phyloP scores from a whole-genome alignment of 768 basidiomycete species.

The Lactifluus echinatus region DNA sequence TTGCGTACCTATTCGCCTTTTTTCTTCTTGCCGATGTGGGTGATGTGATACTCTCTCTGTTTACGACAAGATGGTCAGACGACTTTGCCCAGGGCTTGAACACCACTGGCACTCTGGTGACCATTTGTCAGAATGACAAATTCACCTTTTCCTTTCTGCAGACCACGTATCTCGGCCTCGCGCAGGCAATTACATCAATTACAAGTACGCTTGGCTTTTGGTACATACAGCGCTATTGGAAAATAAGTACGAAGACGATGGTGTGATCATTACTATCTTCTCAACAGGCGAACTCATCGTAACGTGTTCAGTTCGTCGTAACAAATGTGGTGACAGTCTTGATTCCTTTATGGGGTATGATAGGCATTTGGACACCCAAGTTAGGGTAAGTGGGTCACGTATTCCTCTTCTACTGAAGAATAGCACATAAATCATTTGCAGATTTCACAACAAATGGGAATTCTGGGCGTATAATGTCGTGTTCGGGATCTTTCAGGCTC shows the following conservation, averaged over 20 bases:
- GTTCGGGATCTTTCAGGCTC: conserved; percentile 77
- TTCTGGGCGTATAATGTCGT: conserved; percentile 84
- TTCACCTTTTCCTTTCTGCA: conserved; percentile 76
- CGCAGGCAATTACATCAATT: conserved; percentile 70
- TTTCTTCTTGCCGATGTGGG: conserved; percentile 73
- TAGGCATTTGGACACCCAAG: conserved; percentile 72
- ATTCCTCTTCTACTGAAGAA: background rate
- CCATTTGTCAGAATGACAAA: conserved; percentile 74
- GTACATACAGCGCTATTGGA: conserved; percentile 75
- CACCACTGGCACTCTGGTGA: conserved; percentile 67
- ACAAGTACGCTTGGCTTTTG: conserved; percentile 66
- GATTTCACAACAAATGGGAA: conserved; percentile 76
- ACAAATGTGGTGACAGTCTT: conserved; percentile 70
- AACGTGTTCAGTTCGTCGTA: conserved; percentile 47
- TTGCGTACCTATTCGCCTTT: conserved; percentile 66
- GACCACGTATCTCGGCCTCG: conserved; percentile 68
- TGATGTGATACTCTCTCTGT: conserved; percentile 22
- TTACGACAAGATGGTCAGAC: background rate
- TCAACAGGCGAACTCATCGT: background rate
- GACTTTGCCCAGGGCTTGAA: conserved; percentile 51
- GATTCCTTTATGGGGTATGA: conserved; percentile 81
- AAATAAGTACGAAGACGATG: conserved; percentile 77
- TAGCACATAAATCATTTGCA: background rate
- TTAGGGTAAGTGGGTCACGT: conserved; percentile 45
- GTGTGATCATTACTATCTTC: conserved; percentile 22